Evolutionary conservation across 108 stramenopile genomes (phyloP).

Genomic region (Craspedostauros australis): DNA sequence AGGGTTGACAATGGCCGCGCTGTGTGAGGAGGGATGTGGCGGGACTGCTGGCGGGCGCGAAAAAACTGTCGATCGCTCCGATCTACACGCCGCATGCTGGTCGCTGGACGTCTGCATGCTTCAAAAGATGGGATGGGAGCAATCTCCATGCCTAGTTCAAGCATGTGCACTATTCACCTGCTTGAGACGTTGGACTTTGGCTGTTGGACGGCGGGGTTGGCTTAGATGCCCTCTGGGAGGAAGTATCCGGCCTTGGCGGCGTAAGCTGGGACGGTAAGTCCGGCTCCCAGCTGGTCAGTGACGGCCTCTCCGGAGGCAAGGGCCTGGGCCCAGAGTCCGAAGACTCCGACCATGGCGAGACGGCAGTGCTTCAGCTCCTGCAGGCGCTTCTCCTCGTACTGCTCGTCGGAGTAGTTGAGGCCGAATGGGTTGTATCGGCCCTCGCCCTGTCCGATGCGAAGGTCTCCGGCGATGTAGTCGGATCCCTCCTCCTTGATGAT

Average conservation of each 20-base stretch:
- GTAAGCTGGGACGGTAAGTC: constrained; percentile 73
- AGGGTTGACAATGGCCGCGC: too few relatives aligned
- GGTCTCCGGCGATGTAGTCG: constrained; percentile 78
- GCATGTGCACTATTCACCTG: too few relatives aligned
- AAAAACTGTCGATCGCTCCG: too few relatives aligned
- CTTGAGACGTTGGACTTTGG: too few relatives aligned
- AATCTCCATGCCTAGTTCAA: too few relatives aligned
- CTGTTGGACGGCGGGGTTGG: too few relatives aligned
- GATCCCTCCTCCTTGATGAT: constrained; percentile 75
- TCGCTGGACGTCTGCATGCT: too few relatives aligned
- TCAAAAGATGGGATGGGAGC: too few relatives aligned
- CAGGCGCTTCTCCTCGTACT: constrained; percentile 91
- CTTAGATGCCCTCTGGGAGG: constrained; percentile 91
- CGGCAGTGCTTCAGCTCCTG: constrained; percentile 98
- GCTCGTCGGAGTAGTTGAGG: constrained; percentile 91
- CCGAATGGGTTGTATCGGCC: constrained; percentile 91
- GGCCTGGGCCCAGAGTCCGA: constrained; percentile 86
- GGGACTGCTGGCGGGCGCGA: too few relatives aligned
- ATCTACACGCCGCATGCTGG: too few relatives aligned
- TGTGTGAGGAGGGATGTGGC: too few relatives aligned
- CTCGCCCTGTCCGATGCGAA: constrained; percentile 84
- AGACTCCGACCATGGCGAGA: constrained; percentile 92
- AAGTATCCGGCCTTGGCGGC: constrained; percentile 86
- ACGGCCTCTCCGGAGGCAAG: constrained; percentile 71
- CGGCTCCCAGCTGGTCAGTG: constrained; percentile 78